Percentiles rank a stretch among this genome's conserved stretches.
Conservation (phyloP, 306 rosid genomes). For the Pachyrhizus erosus region DNA sequence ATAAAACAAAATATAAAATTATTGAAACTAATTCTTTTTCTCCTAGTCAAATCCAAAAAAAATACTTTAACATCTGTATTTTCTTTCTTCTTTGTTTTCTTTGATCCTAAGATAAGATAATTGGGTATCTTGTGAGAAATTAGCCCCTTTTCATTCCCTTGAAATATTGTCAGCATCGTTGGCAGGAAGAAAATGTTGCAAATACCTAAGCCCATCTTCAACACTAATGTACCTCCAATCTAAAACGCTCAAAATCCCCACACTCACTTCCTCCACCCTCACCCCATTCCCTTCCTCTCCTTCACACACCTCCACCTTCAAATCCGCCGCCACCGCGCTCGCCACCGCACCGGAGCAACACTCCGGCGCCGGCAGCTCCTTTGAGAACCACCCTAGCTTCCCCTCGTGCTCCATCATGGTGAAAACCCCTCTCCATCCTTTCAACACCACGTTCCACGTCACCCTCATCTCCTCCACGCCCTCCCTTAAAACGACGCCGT, state of each 20-base stretch:
- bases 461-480: constrained; percentile 52
- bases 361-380: constrained; percentile 62
- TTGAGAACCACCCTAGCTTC: constrained; percentile 61
- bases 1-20: no score
- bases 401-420: constrained; percentile 66
- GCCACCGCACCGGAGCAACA: constrained; percentile 56
- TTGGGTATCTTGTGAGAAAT: no score
- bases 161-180: no score
- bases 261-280: constrained; percentile 45
- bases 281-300: constrained; percentile 18
- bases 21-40: no score
- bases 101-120: no score
- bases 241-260: constrained; percentile 63
- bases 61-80: no score
- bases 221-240: constrained; percentile 69
- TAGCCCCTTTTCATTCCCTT: no score
- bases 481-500: not conserved
- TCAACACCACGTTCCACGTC: constrained; percentile 68
- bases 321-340: constrained; percentile 62
- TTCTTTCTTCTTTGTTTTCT: no score
- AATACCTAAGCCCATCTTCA: constrained; percentile 69
- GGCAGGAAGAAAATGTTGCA: constrained; percentile 61
- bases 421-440: constrained; percentile 67
- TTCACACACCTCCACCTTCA: constrained; percentile 51
- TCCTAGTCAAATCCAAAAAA: no score